A percentile compares a stretch with the other conserved stretches of the same genome.
phyloP scores from a whole-genome alignment of 2,329 filamentous ascomycete genomes.

The Cladosporium velox region DNA sequence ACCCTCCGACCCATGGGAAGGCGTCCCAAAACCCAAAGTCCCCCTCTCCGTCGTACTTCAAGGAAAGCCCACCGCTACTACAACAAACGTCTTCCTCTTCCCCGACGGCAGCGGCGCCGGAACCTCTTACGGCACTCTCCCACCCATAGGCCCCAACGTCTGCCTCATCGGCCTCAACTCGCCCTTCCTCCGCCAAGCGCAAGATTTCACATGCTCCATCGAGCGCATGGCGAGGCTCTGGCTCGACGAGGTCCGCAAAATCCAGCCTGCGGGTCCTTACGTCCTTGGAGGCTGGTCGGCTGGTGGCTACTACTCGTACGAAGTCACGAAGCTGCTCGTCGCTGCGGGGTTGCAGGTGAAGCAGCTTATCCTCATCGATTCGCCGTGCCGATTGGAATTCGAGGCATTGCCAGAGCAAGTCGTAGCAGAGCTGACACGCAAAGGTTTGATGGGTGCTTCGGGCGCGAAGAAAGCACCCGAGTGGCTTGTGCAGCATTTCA shows the following conservation, averaged over 20 bases:
- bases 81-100: conserved; percentile 56
- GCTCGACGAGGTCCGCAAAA: conserved; percentile 68
- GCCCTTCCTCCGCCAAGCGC: conserved; percentile 69
- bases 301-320: conserved; percentile 57
- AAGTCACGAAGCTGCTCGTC: conserved; percentile 51
- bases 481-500: conserved; percentile 75
- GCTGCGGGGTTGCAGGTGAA: conserved; percentile 52
- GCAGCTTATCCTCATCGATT: conserved; percentile 55
- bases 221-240: conserved; percentile 66
- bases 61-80: conserved; percentile 57
- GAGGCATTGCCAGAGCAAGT: conserved; percentile 56
- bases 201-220: conserved; percentile 66
- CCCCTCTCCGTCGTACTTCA: conserved; percentile 56
- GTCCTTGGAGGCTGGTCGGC: conserved; percentile 58
- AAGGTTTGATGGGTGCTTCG: conserved; percentile 68
- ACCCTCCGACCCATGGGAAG: conserved; percentile 34
- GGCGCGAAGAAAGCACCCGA: conserved; percentile 61
- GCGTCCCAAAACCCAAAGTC: conserved; percentile 36
- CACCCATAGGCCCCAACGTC: conserved; percentile 53
- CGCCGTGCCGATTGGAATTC: conserved; percentile 54
- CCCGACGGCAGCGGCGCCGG: conserved; percentile 60
- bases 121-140: conserved; percentile 66
- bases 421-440: conserved; percentile 71
- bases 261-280: conserved; percentile 66
- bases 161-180: conserved; percentile 63